phyloP scores from a whole-genome alignment of 1,284 basidiomycete species.

The Takashimella tepidaria region DNA sequence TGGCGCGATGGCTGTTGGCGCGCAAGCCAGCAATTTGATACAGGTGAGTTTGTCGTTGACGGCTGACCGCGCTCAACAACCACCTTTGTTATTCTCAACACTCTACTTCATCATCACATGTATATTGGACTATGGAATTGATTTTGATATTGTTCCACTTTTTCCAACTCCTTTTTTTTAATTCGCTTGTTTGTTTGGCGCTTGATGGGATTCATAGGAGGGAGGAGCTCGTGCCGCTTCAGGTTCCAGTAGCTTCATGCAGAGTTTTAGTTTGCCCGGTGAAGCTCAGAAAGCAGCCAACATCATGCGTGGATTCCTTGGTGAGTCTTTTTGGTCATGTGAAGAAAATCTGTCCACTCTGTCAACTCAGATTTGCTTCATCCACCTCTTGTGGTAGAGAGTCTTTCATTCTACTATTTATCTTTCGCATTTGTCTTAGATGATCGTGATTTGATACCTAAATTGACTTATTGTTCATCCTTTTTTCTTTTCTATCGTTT shows the following conservation, averaged over 20 bases:
- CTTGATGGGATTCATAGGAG: conserved; percentile 34
- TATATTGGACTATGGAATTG: no score
- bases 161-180: no score
- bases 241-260: conserved; percentile 58
- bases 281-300: conserved; percentile 88
- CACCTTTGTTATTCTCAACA: neutral
- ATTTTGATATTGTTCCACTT: no score
- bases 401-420: no score
- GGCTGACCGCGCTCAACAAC: neutral
- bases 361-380: no score
- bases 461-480: no score
- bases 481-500: no score
- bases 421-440: neutral
- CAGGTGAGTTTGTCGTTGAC: conserved; percentile 28
- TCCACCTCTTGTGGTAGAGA: no score
- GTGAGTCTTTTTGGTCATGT: conserved; percentile 50
- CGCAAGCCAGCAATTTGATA: conserved; percentile 27
- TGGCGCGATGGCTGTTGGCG: conserved; percentile 18
- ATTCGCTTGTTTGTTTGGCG: no score
- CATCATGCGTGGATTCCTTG: conserved; percentile 82
- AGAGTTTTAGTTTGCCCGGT: conserved; percentile 76
- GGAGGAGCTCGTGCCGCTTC: conserved; percentile 27
- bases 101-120: no score
- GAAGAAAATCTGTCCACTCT: no score
- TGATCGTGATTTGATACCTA: neutral